A percentile compares a stretch with the other conserved stretches of the same genome.
phyloP scores from a whole-genome alignment of 108 stramenopile species.

The Pseudonitzschia pungens region DNA sequence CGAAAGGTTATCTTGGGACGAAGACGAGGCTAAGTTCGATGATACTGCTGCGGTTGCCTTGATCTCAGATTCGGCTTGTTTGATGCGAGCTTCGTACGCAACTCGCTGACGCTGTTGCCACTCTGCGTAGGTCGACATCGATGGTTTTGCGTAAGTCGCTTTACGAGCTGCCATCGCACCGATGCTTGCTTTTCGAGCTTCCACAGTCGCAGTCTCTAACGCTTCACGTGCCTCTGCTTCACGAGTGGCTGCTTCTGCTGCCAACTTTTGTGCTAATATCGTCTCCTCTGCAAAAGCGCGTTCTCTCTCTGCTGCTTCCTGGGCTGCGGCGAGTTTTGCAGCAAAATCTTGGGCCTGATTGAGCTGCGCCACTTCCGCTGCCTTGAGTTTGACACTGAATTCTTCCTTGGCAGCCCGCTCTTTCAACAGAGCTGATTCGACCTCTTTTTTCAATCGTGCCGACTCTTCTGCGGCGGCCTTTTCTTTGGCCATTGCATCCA shows the following conservation, averaged over 20 bases:
- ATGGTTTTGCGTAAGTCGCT: not conserved
- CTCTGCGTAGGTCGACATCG: conserved; percentile 7
- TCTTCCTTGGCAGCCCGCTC: conserved; percentile 4
- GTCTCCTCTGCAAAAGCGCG: not conserved
- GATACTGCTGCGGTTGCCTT: not conserved
- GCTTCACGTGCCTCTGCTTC: not conserved
- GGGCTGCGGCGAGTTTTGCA: conserved; percentile 3
- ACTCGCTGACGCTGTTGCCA: conserved; percentile 5
- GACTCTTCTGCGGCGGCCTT: conserved; percentile 11
- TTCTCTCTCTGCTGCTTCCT: conserved; percentile 12
- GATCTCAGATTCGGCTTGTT: not conserved
- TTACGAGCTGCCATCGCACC: not conserved
- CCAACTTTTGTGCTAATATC: not conserved
- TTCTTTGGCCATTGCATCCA: conserved; percentile 1
- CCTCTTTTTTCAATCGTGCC: conserved; percentile 6
- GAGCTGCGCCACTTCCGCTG: conserved; percentile 9
- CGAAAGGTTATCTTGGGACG: conserved; percentile 7
- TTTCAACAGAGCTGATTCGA: not conserved
- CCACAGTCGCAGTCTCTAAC: not conserved
- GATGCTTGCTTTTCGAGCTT: not conserved
- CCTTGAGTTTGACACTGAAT: not conserved
- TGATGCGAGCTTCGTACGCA: conserved; percentile 2
- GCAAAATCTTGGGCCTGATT: conserved; percentile 9
- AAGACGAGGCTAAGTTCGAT: not conserved
- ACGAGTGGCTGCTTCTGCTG: not conserved